Evolutionary conservation across 2,329 filamentous ascomycete species (phyloP).

Genomic region (Amauroascus verrucosus): DNA sequence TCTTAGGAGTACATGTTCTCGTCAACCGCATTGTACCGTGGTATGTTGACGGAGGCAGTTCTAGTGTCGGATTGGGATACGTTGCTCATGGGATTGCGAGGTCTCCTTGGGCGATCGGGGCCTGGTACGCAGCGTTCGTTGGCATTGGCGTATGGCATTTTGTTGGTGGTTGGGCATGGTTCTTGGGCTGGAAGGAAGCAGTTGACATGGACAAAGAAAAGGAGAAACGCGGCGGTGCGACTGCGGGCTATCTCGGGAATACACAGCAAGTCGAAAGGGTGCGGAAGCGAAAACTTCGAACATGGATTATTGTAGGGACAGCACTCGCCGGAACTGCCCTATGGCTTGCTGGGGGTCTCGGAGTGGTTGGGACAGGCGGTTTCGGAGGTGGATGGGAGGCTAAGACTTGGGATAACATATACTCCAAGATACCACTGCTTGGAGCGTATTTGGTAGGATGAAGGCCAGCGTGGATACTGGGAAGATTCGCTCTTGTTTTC

Average conservation of each 20-base stretch:
- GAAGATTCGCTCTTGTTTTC: neutral
- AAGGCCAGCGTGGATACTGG: neutral
- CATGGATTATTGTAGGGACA: conserved; percentile 61
- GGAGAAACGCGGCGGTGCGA: conserved; percentile 22
- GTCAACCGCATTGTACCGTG: conserved; percentile 69
- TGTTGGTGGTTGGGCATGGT: conserved; percentile 76
- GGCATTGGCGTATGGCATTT: conserved; percentile 62
- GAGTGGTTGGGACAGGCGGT: conserved; percentile 64
- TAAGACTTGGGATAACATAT: conserved; percentile 67
- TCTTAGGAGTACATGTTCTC: conserved; percentile 61
- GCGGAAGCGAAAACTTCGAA: conserved; percentile 50
- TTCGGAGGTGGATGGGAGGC: conserved; percentile 66
- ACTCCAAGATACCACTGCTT: conserved; percentile 49
- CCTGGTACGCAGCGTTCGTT: conserved; percentile 60
- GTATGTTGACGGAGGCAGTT: conserved; percentile 68
- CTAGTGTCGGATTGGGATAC: conserved; percentile 74
- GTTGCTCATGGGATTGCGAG: conserved; percentile 75
- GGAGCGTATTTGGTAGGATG: conserved; percentile 22
- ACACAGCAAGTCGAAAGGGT: conserved; percentile 45
- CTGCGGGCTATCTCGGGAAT: conserved; percentile 26
- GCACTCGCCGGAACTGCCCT: conserved; percentile 48
- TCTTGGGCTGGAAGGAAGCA: conserved; percentile 50
- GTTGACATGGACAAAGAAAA: conserved; percentile 21
- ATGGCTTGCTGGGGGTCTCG: conserved; percentile 77
- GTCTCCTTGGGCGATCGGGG: conserved; percentile 55